phyloP scores from a whole-genome alignment of 2,329 filamentous ascomycete species.

The Trichoderma aggressivum region DNA sequence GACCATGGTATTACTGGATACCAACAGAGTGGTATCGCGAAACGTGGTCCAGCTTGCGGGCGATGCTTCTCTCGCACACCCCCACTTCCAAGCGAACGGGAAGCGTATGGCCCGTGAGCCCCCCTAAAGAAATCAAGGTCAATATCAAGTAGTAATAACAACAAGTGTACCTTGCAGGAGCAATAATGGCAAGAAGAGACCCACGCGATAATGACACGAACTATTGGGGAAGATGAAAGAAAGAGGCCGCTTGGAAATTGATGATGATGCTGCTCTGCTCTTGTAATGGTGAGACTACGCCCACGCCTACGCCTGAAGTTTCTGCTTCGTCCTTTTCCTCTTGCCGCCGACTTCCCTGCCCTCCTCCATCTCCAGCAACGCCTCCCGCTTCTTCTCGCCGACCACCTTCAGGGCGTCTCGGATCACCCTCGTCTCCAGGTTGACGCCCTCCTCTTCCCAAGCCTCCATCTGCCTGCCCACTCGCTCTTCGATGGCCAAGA shows the following conservation, averaged over 20 bases:
- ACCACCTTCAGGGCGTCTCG: conserved; percentile 84
- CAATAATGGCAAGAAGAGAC: not conserved
- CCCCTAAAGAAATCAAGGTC: not conserved
- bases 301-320: conserved; percentile 41
- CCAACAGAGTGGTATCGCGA: not conserved
- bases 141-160: not conserved
- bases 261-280: not conserved
- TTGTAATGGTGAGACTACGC: not conserved
- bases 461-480: conserved; percentile 77
- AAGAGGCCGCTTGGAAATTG: not conserved
- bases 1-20: not conserved
- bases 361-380: conserved; percentile 86
- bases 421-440: conserved; percentile 84
- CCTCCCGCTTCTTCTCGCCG: conserved; percentile 93
- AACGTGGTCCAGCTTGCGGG: not conserved
- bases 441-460: conserved; percentile 89
- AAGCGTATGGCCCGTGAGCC: not conserved
- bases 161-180: not conserved
- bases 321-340: conserved; percentile 60
- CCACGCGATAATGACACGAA: not conserved
- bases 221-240: not conserved
- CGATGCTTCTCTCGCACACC: not conserved
- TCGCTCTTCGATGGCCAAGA: conserved; percentile 84
- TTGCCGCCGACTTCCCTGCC: conserved; percentile 89
- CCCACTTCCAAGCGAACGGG: not conserved